Conservation (phyloP, 2,329 filamentous ascomycete species). For the Talaromyces amestolkiae region DNA sequence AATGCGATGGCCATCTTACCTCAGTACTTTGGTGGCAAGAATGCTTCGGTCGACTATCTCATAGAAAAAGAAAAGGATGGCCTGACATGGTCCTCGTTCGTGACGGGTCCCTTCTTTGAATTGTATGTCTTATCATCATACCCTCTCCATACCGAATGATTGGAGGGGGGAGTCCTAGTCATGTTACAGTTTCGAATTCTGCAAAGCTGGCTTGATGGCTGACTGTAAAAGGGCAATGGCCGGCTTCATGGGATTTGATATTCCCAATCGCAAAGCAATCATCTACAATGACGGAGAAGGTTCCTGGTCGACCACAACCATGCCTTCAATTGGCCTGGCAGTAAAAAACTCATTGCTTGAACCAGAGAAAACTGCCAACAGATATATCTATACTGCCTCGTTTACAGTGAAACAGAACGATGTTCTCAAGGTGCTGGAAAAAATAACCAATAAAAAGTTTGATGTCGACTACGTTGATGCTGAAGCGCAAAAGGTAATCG, state of each 20-base stretch:
- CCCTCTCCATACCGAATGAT: too few relatives aligned
- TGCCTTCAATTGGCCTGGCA: not conserved
- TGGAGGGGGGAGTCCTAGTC: not conserved
- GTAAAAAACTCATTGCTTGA: not conserved
- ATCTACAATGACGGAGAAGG: not conserved
- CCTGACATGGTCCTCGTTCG: constrained; percentile 6
- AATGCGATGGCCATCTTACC: constrained; percentile 1
- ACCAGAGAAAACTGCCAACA: constrained; percentile 7
- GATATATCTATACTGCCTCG: not conserved
- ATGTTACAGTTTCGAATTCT: not conserved
- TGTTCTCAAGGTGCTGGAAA: not conserved
- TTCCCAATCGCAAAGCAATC: not conserved
- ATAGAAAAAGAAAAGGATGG: constrained; percentile 4
- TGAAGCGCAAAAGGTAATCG: not conserved
- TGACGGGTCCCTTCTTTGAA: constrained; percentile 10
- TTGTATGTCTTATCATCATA: not conserved
- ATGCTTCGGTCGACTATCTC: not conserved
- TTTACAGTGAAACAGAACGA: not conserved
- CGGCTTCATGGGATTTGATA: constrained; percentile 9
- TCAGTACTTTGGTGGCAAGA: constrained; percentile 3
- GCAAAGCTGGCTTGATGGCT: not conserved
- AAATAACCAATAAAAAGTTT: constrained; percentile 1
- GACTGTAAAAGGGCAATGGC: not conserved
- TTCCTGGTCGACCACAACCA: not conserved
- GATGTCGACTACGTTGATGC: constrained; percentile 9